A percentile compares a stretch with the other conserved stretches of the same genome.
Evolutionary conservation across 768 basidiomycete genomes (phyloP).

Genomic region (Mycena galopus): DNA sequence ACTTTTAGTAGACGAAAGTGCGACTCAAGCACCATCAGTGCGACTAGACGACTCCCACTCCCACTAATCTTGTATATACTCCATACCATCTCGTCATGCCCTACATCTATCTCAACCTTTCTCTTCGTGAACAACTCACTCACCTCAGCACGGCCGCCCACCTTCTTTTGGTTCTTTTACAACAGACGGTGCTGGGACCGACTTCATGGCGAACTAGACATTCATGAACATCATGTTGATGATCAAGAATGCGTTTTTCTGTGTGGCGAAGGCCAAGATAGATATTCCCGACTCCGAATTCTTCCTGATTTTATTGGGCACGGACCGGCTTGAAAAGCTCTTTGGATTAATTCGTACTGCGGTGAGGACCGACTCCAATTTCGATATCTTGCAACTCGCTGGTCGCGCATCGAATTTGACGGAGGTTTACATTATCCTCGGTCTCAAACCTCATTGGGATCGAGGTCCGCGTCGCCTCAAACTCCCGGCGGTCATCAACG

Average conservation of each 20-base stretch:
- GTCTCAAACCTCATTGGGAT: neutral
- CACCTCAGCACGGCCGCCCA: conserved; percentile 51
- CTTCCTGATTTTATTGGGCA: conserved; percentile 53
- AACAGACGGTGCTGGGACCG: neutral
- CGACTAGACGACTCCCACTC: no score
- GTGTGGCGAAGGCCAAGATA: conserved; percentile 52
- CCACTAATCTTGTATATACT: no score
- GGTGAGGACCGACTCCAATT: no score
- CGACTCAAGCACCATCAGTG: no score
- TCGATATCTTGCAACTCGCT: neutral
- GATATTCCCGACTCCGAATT: conserved; percentile 48
- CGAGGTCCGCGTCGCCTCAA: neutral
- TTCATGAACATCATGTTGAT: conserved; percentile 51
- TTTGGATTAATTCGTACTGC: conserved; percentile 46
- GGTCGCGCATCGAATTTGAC: neutral
- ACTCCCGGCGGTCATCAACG: neutral
- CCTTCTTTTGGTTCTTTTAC: conserved; percentile 39
- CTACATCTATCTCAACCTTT: no score
- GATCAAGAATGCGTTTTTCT: conserved; percentile 55
- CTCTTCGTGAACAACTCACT: conserved; percentile 49
- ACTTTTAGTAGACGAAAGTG: no score
- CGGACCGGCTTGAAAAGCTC: conserved; percentile 49
- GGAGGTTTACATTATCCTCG: neutral
- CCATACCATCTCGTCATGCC: no score
- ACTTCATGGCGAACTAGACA: conserved; percentile 43